Evolutionary conservation across 345 rosid genomes (phyloP).

Genomic region (Eutrema japonicum): DNA sequence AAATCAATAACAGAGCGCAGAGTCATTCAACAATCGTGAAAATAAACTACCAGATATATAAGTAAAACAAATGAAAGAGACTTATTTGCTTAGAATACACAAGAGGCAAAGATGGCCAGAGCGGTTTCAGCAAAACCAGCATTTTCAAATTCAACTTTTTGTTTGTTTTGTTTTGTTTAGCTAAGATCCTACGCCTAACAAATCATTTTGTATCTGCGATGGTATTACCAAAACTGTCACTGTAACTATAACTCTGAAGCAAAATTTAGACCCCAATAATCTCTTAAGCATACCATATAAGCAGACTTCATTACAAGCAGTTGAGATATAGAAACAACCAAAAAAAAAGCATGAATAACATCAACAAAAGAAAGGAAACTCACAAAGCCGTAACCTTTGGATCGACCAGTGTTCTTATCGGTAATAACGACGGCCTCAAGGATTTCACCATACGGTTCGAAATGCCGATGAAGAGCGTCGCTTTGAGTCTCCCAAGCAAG

Average conservation of each 20-base stretch:
- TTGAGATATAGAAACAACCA: background rate
- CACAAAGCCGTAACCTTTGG: conserved; percentile 99
- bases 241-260: background rate
- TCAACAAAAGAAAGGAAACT: conserved; percentile 46
- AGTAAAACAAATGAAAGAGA: background rate
- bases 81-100: background rate
- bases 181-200: conserved; percentile 4
- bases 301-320: conserved; percentile 20
- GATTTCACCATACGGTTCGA: conserved; percentile 87
- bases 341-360: background rate
- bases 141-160: background rate
- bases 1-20: conserved; percentile 48
- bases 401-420: conserved; percentile 93
- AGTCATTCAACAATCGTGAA: conserved; percentile 50
- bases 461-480: conserved; percentile 80
- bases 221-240: background rate
- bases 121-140: conserved; percentile 19
- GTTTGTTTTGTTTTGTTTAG: background rate
- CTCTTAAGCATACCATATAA: conserved; percentile 28
- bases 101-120: conserved; percentile 7
- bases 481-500: conserved; percentile 96
- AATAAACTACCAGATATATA: background rate
- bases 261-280: background rate
- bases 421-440: conserved; percentile 93
- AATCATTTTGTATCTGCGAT: background rate